These are phyloP conservation scores for Suillus hirtellus DNA, from an alignment of 768 basidiomycete species.

Conservation along the genomic window DNA sequence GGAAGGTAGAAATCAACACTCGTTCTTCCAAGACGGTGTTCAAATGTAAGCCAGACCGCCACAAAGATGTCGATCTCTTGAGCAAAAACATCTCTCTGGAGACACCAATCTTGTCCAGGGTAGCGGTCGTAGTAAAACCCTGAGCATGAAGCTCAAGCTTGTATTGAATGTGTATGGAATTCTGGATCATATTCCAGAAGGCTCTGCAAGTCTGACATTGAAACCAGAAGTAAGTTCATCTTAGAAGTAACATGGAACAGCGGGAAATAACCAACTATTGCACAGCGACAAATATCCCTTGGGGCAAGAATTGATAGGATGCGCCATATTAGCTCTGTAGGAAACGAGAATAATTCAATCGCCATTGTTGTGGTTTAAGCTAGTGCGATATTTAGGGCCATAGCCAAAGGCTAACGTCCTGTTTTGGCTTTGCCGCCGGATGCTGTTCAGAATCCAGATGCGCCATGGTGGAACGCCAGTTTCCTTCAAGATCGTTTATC, in stretches of 20 bases:
- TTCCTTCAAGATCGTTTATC: constrained; percentile 1
- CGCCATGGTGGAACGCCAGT: neutral
- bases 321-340: neutral
- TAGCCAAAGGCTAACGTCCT: neutral
- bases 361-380: neutral
- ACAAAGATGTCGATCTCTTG: neutral
- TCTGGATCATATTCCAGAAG: neutral
- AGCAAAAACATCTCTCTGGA: neutral
- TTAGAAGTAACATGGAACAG: neutral
- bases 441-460: neutral
- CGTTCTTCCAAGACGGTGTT: neutral
- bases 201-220: neutral
- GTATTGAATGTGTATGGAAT: neutral
- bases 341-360: neutral
- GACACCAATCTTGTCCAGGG: neutral
- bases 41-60: neutral
- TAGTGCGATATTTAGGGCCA: too few relatives aligned
- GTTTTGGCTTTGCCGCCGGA: neutral
- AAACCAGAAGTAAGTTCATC: neutral
- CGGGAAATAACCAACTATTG: neutral
- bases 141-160: neutral
- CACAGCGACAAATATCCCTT: neutral
- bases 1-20: neutral
- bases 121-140: neutral
- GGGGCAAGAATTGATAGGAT: neutral